Conservation (phyloP, 2,329 filamentous ascomycete species). For the Aspergillus sp. region DNA sequence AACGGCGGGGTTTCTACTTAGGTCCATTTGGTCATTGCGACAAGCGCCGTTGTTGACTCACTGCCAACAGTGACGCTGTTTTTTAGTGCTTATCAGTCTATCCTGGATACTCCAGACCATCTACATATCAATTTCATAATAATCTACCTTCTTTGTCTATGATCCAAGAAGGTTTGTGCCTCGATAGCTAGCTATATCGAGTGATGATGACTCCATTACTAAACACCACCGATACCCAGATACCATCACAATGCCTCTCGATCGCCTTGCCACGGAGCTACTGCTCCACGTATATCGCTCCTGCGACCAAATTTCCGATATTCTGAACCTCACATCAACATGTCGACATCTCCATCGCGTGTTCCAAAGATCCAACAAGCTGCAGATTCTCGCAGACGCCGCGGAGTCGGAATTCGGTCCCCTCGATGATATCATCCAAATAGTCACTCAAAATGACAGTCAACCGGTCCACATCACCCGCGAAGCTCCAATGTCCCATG, state of each 20-base stretch:
- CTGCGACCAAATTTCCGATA: conserved; percentile 48
- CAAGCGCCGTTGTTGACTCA: conserved; percentile 14
- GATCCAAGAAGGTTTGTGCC: no score
- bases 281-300: conserved; percentile 53
- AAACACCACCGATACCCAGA: no score
- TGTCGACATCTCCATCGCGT: conserved; percentile 52
- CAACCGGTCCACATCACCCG: conserved; percentile 54
- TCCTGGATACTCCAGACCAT: background rate
- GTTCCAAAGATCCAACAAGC: conserved; percentile 49
- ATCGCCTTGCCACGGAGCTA: conserved; percentile 55
- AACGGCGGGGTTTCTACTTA: conserved; percentile 29
- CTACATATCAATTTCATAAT: no score
- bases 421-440: conserved; percentile 53
- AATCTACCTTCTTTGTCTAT: no score
- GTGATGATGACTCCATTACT: no score
- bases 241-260: conserved; percentile 46
- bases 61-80: conserved; percentile 7
- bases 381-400: conserved; percentile 50
- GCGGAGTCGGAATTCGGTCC: conserved; percentile 56
- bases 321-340: conserved; percentile 50
- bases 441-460: conserved; percentile 57
- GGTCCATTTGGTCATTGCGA: conserved; percentile 11
- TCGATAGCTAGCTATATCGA: no score
- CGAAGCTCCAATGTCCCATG: conserved; percentile 48
- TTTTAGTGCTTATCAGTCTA: background rate